Base-by-base conservation (phyloP, 176 grass and related monocot species). In the Eleusine indica region DNA sequence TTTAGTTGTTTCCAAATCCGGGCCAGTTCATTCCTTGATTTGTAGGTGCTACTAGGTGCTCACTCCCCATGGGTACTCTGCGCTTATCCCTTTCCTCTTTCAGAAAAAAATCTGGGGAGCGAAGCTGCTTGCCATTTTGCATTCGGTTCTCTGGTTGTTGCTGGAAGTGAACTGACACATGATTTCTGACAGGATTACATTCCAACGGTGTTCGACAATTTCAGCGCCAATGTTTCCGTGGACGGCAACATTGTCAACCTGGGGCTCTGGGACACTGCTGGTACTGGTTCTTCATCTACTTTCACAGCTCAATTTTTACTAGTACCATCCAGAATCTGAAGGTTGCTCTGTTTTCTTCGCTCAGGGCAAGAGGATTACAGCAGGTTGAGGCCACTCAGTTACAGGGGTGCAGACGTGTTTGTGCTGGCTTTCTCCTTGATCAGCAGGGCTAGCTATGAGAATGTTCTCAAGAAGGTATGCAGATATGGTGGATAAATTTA, bases 311-410 rank as follows among this genome's bases (percentile, higher is more conserved):
- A 68, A 4, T 3, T 62, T 88, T 44, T 16, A n/a, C 6, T 22
- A 9, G 32, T 32, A 22, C 9, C 43, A 58, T 19, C 60, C 46
- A 0, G 11, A 40, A 64, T 76, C 80, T 70, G 43, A 89, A 57
- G 35, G 12, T 10, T 29, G n/a, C 14, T 38, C 4, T 48, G 30
- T 12, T 25, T 7, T 39, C 52, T 69, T 11, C 70, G 38, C 79
- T 46, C 58, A 97, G 94, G 96, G 17, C 93, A 98, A 85, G 96
- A 98, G 74, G 93, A 98, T 66, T 98, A 98, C 72, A 94, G 96
- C 85, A 94, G 96, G 92, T 71, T 98, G 74, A 93, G 89, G 85
- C 93, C 96, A 1, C 80, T 95, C 3, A 98, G 96, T 62, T 98
- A 98, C 68, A 95, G 96, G 89, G 93, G 93, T 22, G 93, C 96